Evolutionary conservation across 108 stramenopile genomes (phyloP).

Genomic region (Discostella pseudostelligera): DNA sequence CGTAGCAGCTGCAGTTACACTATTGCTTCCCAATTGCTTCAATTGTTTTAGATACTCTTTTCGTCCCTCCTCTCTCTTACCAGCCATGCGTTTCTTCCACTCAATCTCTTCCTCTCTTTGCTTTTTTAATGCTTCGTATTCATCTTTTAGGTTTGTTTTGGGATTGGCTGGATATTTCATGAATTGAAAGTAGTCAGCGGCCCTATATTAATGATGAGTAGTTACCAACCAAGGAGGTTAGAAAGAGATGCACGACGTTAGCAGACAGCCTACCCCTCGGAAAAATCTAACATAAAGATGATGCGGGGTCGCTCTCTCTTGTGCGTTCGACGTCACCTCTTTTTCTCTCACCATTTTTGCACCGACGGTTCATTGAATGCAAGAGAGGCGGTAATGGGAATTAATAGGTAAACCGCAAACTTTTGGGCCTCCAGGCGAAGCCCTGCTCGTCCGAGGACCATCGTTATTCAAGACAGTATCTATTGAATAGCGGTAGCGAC

Average conservation of each 20-base stretch:
- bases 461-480: neutral
- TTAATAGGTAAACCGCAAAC: conserved; percentile 66
- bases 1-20: neutral
- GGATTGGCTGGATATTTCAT: conserved; percentile 87
- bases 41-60: conserved; percentile 38
- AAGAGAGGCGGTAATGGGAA: conserved; percentile 77
- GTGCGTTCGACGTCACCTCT: too few species aligned
- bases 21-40: conserved; percentile 27
- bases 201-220: neutral
- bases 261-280: too few species aligned
- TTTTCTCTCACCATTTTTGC: conserved; percentile 47
- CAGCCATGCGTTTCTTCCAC: conserved; percentile 43
- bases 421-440: conserved; percentile 80
- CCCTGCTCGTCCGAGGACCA: conserved; percentile 76
- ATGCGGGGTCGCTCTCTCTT: too few species aligned
- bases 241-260: neutral
- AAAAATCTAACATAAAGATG: too few species aligned
- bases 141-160: conserved; percentile 70
- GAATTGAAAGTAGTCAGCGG: conserved; percentile 87
- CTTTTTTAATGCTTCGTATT: conserved; percentile 61
- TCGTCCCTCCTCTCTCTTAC: conserved; percentile 33
- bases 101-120: conserved; percentile 56
- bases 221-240: neutral
- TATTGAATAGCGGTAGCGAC: neutral
- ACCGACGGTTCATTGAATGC: conserved; percentile 69